A percentile compares a stretch with the other conserved stretches of the same genome.
Conservation (phyloP, 148 eudicot genomes). For the Vaccinium macrocarpon region DNA sequence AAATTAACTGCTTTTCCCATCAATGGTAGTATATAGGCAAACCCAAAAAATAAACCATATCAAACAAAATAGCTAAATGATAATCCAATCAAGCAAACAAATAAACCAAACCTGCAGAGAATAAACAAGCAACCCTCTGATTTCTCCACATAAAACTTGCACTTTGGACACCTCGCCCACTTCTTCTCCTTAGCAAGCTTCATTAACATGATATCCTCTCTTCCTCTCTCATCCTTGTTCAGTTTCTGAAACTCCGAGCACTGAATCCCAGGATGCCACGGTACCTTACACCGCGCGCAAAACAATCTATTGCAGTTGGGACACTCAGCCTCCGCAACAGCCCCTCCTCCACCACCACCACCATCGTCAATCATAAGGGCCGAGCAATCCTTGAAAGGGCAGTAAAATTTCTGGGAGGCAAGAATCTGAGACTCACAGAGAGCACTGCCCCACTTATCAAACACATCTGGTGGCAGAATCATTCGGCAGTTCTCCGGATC, state of each 20-base stretch:
- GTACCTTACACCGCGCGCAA: constrained; percentile 59
- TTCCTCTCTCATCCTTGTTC: constrained; percentile 45
- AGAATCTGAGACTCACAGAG: constrained; percentile 49
- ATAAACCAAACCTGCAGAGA: constrained; percentile 48
- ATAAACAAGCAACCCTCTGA: constrained; percentile 55
- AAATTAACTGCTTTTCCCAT: background rate
- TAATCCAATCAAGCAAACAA: background rate
- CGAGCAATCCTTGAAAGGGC: constrained; percentile 53
- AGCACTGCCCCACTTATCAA: constrained; percentile 44
- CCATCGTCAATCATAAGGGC: constrained; percentile 41
- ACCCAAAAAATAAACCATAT: background rate
- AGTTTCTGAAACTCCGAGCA: constrained; percentile 51
- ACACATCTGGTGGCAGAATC: constrained; percentile 43
- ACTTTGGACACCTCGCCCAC: constrained; percentile 66
- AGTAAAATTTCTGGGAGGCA: constrained; percentile 44
- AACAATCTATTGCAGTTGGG: constrained; percentile 51
- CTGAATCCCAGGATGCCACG: constrained; percentile 58
- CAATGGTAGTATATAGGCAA: background rate
- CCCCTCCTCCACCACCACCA: constrained; percentile 17
- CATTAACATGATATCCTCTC: constrained; percentile 53
- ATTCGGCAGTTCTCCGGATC: constrained; percentile 46
- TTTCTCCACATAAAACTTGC: constrained; percentile 59
- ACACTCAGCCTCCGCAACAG: constrained; percentile 41
- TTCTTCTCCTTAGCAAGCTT: constrained; percentile 49
- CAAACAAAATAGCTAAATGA: background rate